Conservation (phyloP, 2,329 filamentous ascomycete species). For the Aspergillus fijiensis region DNA sequence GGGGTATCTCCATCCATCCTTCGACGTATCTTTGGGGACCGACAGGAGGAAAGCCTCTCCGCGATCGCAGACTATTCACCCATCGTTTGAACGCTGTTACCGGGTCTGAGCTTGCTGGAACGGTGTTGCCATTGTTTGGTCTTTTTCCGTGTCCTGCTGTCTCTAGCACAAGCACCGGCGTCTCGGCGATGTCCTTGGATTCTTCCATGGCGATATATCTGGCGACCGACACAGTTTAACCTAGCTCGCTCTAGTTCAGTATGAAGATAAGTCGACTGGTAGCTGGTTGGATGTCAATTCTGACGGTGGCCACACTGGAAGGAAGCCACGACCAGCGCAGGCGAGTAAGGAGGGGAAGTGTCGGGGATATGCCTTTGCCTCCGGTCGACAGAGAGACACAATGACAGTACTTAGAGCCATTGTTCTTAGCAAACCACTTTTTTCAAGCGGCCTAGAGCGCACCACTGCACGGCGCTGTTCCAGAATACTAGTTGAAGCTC, state of each 20-base stretch:
- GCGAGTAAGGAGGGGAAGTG: neutral
- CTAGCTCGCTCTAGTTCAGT: neutral
- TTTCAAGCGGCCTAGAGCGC: neutral
- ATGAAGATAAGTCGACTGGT: neutral
- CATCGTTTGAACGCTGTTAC: constrained; percentile 36
- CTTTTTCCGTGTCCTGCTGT: constrained; percentile 5
- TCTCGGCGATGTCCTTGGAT: constrained; percentile 14
- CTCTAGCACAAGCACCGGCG: constrained; percentile 4
- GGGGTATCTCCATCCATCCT: constrained; percentile 38
- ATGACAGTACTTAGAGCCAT: neutral
- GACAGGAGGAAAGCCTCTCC: constrained; percentile 21
- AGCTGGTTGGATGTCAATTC: neutral
- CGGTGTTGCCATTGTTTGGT: neutral
- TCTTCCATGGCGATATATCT: constrained; percentile 13
- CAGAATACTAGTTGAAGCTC: neutral
- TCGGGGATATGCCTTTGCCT: neutral
- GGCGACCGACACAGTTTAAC: neutral
- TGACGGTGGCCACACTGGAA: neutral
- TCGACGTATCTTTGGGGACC: constrained; percentile 32
- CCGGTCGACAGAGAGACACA: neutral
- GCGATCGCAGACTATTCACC: constrained; percentile 38
- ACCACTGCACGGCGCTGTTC: neutral
- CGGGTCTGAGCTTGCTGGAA: constrained; percentile 9
- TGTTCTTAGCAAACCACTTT: neutral
- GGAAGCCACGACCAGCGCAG: constrained; percentile 3